phyloP scores from a whole-genome alignment of 2,329 filamentous ascomycete species.

The Hymenoscyphus occultus region DNA sequence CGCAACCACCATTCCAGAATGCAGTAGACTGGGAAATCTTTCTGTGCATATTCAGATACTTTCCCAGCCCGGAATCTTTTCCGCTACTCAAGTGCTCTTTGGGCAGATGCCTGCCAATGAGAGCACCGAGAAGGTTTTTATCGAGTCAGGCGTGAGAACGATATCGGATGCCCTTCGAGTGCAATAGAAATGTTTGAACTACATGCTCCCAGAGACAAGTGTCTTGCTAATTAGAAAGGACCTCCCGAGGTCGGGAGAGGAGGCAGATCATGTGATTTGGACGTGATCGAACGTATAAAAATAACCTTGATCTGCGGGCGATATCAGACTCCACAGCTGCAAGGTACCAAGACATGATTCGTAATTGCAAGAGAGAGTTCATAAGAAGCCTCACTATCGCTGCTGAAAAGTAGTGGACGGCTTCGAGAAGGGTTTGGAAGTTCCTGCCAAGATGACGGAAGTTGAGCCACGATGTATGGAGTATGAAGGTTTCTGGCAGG shows the following conservation, averaged over 20 bases:
- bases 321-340: not conserved
- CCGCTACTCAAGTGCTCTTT: too few species aligned
- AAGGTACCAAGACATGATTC: not conserved
- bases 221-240: not conserved
- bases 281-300: not conserved
- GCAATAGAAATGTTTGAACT: too few species aligned
- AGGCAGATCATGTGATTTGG: not conserved
- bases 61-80: too few species aligned
- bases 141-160: too few species aligned
- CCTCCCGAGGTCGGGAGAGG: not conserved
- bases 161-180: too few species aligned
- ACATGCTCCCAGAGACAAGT: not conserved
- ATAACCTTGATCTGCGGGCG: not conserved
- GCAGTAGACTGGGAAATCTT: too few species aligned
- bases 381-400: not conserved
- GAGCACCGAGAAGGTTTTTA: too few species aligned
- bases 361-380: not conserved
- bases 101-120: too few species aligned
- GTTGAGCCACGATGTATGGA: constrained; percentile 8
- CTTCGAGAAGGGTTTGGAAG: constrained; percentile 1
- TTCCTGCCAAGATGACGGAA: not conserved
- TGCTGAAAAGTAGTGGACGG: constrained; percentile 2
- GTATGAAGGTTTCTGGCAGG: not conserved
- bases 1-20: too few species aligned
- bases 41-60: too few species aligned